Evolutionary conservation across 202 grass and related monocot genomes (phyloP).

Genomic region (Cymbopogon flexuosus): DNA sequence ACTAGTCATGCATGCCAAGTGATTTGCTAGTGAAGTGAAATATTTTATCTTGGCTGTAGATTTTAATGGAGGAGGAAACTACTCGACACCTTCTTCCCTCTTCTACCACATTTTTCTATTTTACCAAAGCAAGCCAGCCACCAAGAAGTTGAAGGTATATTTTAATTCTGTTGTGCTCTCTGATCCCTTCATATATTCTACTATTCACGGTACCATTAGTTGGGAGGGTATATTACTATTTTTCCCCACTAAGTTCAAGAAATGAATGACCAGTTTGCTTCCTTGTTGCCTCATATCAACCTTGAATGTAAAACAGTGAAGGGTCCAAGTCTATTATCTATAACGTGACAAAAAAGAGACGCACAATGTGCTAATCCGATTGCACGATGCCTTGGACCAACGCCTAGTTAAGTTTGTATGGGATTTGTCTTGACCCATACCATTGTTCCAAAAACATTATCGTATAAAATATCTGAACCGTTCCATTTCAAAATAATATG

Average conservation of each 20-base stretch:
- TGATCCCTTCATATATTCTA: not conserved
- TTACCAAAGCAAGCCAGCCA: not conserved
- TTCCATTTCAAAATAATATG: too few relatives aligned
- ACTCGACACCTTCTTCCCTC: constrained; percentile 15
- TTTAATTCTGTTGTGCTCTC: not conserved
- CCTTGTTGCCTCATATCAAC: not conserved
- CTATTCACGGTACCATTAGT: not conserved
- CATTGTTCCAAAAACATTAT: too few relatives aligned
- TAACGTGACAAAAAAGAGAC: not conserved
- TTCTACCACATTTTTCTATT: not conserved
- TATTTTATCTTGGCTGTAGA: not conserved
- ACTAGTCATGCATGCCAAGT: not conserved
- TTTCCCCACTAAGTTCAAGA: not conserved
- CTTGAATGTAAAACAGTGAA: not conserved
- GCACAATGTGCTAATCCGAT: not conserved
- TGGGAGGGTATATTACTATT: not conserved
- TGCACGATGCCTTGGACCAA: not conserved
- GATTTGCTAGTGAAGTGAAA: not conserved
- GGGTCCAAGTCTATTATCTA: not conserved
- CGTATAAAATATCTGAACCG: too few relatives aligned
- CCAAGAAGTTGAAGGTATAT: not conserved
- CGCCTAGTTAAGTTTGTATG: too few relatives aligned
- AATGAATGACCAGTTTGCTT: not conserved
- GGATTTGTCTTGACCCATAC: too few relatives aligned
- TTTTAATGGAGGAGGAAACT: constrained; percentile 6